Evolutionary conservation across 2,329 filamentous ascomycete genomes (phyloP).

Genomic region (Macrophomina phaseolina): DNA sequence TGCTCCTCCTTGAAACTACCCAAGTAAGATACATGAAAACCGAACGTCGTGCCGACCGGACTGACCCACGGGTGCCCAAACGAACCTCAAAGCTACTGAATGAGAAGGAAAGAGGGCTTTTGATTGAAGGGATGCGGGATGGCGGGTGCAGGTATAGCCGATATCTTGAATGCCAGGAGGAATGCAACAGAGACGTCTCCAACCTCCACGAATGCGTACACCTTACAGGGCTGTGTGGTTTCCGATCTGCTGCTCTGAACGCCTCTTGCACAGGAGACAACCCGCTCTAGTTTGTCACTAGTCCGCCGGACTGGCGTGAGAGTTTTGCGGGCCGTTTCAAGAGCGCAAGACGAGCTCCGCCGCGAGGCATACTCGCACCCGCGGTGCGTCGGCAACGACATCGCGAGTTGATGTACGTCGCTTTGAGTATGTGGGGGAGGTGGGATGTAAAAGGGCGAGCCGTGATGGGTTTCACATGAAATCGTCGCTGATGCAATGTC

Average conservation of each 20-base stretch:
- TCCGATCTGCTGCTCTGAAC: slow-evolving; percentile 10
- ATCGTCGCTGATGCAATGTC: slow-evolving; percentile 41
- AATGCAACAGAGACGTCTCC: slow-evolving; percentile 20
- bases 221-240: slow-evolving; percentile 18
- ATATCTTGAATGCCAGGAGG: slow-evolving; percentile 11
- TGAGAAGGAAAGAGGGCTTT: slow-evolving; percentile 5
- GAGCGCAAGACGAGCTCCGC: slow-evolving; percentile 22
- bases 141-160: slow-evolving; percentile 11
- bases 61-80: slow-evolving; percentile 18
- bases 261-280: slow-evolving; percentile 21
- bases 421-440: slow-evolving; percentile 23
- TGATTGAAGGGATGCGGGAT: neutral
- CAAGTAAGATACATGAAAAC: slow-evolving; percentile 26
- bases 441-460: slow-evolving; percentile 19
- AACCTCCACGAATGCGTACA: slow-evolving; percentile 13
- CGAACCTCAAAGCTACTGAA: slow-evolving; percentile 16
- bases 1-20: slow-evolving; percentile 23
- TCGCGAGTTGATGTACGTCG: slow-evolving; percentile 22
- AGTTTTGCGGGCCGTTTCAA: slow-evolving; percentile 23
- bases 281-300: slow-evolving; percentile 14
- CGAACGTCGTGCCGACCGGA: slow-evolving; percentile 18
- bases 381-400: slow-evolving; percentile 16
- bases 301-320: slow-evolving; percentile 22
- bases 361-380: slow-evolving; percentile 19
- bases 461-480: slow-evolving; percentile 42